Conservation (phyloP, 352 stramenopile species). For the Blastocystis sp. region DNA sequence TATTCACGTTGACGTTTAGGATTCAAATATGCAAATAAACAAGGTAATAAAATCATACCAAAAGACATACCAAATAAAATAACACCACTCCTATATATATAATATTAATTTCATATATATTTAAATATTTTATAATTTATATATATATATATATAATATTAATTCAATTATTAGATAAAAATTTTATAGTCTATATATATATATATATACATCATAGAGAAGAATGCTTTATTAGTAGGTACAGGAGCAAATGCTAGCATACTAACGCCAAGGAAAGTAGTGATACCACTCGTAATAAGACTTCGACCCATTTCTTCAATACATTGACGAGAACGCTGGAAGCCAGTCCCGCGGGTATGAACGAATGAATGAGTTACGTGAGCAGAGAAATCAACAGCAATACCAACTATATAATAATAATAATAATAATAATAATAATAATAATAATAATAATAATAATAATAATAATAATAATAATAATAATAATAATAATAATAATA, state of each 20-base stretch:
- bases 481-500: no score
- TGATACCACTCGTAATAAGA: slow-evolving; percentile 13
- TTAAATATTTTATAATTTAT: no score
- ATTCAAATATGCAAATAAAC: slow-evolving; percentile 24
- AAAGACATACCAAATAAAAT: slow-evolving; percentile 13
- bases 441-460: no score
- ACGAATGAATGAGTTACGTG: slow-evolving; percentile 39
- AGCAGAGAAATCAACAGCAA: slow-evolving; percentile 35
- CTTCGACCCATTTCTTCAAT: slow-evolving; percentile 28
- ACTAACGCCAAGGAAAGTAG: slow-evolving; percentile 15
- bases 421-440: no score
- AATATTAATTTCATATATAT: no score
- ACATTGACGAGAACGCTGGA: not conserved
- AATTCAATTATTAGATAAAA: no score
- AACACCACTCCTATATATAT: no score
- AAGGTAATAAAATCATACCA: slow-evolving; percentile 18
- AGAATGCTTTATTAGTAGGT: slow-evolving; percentile 28
- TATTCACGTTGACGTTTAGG: slow-evolving; percentile 1
- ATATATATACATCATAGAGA: slow-evolving; percentile 36
- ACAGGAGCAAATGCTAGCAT: slow-evolving; percentile 16
- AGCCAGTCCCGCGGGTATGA: not conserved
- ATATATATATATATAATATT: no score
- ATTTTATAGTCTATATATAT: no score
- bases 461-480: no score
- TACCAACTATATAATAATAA: slow-evolving; percentile 32